Base-by-base conservation (phyloP, 2,329 filamentous ascomycete genomes). In the Sporothrix pallida region DNA sequence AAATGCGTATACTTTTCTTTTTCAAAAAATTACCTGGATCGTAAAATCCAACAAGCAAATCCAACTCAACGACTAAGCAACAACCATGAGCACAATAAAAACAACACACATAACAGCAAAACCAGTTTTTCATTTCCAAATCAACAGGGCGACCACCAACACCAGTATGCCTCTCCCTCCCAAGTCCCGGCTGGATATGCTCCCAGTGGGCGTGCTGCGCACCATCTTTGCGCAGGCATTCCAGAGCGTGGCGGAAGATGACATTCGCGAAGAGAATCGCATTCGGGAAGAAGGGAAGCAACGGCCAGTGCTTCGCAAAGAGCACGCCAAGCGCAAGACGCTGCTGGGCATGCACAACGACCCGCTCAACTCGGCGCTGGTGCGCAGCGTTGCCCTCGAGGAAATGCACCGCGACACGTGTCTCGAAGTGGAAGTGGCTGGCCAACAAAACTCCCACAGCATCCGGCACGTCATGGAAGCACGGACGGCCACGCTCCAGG, bases 191-290 rank as follows among this genome's bases (percentile, higher is more conserved):
- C 62, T 65, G 42, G 62, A 65, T n/a, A 48, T 20, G 3, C 62
- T 65, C 13, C 62, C 62, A 42, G 62, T 65, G n/a, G 62, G 48
- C 17, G 44, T 65, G 42, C 62, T 65, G 42, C 62, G 62, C 10
- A 3, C 46, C 42, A 65, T 65, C 5, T 65, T 65, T 26, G 62
- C 46, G 10, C 15, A 23, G 42, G n/a, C 62, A 8, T 65, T 65
- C 9, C 23, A n/a, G 7, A 17, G n/a, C 44, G 31, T 12, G 3
- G 60, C n/a, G 60, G 60, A 44, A 2, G 23, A 26, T 1, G 54
- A 58, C 12, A 12, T 15, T 2, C 23, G 31, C 12, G 10, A 31
- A 2, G 54, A 31, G 23, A 9, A 31, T 12, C 10, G 26, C 23
- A 31, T 31, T 15, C 15, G n/a, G 52, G 52, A 20, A 8, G 20